Evolutionary conservation across 352 stramenopile genomes (phyloP).

Genomic region (Globisporangium barbulae): DNA sequence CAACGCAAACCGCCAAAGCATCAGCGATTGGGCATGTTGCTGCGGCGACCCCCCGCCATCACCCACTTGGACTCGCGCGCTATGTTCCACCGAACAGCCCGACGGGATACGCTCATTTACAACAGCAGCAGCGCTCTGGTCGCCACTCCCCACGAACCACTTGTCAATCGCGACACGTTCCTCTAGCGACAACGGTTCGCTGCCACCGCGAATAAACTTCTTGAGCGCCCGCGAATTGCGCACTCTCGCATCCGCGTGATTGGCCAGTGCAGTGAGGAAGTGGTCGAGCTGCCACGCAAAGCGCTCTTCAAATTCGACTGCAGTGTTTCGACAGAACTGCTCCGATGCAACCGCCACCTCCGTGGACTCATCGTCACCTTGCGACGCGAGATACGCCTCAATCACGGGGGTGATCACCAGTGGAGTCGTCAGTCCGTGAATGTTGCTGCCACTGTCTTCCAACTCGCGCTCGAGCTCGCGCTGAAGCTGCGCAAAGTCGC

Average conservation of each 20-base stretch:
- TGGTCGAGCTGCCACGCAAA: slow-evolving; percentile 7
- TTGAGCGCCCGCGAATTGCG: background rate
- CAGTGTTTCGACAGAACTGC: no score
- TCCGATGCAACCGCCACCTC: no score
- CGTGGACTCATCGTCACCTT: background rate
- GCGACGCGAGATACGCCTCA: background rate
- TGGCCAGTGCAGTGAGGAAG: background rate
- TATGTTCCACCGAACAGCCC: background rate
- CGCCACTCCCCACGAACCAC: background rate
- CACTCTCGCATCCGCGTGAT: background rate
- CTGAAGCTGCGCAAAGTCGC: slow-evolving; percentile 6
- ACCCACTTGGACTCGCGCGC: background rate
- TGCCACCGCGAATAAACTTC: background rate
- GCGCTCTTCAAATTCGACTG: background rate
- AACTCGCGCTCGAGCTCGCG: background rate
- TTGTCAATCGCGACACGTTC: background rate
- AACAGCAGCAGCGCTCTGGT: background rate
- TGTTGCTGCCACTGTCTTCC: background rate
- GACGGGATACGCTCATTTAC: slow-evolving; percentile 3
- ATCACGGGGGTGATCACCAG: background rate
- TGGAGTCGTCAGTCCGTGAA: background rate
- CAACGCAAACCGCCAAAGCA: slow-evolving; percentile 5
- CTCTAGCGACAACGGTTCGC: background rate
- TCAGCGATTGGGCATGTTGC: background rate
- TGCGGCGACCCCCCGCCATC: background rate